These are phyloP conservation scores for Salix koriyanagi DNA, from an alignment of 345 rosid genomes.

Conservation along the genomic window DNA sequence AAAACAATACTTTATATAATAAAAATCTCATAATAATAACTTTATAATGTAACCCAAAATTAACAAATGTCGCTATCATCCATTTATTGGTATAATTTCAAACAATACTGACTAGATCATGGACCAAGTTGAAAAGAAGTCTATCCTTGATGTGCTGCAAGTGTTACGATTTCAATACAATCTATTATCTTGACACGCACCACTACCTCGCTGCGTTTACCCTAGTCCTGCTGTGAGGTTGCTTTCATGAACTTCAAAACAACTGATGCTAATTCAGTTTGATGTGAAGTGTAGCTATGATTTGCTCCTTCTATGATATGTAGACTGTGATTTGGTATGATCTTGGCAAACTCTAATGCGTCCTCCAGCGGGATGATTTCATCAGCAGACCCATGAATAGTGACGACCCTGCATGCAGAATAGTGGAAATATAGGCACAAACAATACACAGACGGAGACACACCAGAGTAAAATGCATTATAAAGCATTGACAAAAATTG, in stretches of 20 bases:
- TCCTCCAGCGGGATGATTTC: conserved; percentile 26
- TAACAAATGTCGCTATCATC: neutral
- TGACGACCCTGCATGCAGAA: conserved; percentile 22
- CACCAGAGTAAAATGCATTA: neutral
- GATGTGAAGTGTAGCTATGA: conserved; percentile 25
- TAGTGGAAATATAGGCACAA: neutral
- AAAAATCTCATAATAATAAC: too few species aligned
- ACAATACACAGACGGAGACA: neutral
- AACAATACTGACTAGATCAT: neutral
- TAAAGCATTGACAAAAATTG: neutral
- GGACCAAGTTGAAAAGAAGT: neutral
- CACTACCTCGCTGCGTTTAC: neutral
- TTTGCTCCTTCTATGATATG: conserved; percentile 28
- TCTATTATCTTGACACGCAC: neutral
- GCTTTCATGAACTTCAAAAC: conserved; percentile 14
- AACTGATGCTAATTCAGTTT: conserved; percentile 12
- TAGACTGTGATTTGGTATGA: conserved; percentile 26
- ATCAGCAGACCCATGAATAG: conserved; percentile 27
- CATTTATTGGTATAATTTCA: neutral
- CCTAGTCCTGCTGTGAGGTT: conserved; percentile 19
- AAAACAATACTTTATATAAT: too few species aligned
- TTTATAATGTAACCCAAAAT: too few species aligned
- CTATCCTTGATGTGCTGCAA: too few species aligned
- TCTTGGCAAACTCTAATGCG: conserved; percentile 23
- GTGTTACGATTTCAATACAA: neutral